These are phyloP conservation scores for Geotrichum bryndzae DNA, from an alignment of 1,139 yeast species.

Conservation along the genomic window DNA sequence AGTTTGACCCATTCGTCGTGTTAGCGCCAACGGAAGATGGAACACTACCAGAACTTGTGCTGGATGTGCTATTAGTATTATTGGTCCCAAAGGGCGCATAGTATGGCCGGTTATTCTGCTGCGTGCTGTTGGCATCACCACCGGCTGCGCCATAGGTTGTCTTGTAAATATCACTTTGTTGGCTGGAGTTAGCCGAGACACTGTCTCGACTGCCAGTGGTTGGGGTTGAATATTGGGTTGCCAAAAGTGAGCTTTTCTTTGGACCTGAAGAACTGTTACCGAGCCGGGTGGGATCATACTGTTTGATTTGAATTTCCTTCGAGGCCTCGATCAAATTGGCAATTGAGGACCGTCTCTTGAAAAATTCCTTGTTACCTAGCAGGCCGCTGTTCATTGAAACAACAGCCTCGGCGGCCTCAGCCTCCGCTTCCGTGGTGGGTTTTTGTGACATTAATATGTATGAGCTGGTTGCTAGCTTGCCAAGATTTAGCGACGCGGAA, in stretches of 20 bases:
- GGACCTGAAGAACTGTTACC: not conserved
- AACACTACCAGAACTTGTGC: not conserved
- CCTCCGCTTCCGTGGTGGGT: constrained; percentile 14
- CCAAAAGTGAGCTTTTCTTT: not conserved
- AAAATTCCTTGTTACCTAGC: not conserved
- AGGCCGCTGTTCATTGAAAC: constrained; percentile 16
- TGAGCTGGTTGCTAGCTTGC: not conserved
- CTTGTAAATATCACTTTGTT: constrained; percentile 5
- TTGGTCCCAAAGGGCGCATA: not conserved
- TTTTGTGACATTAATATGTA: not conserved
- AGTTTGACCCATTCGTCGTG: not conserved
- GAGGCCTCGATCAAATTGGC: constrained; percentile 18
- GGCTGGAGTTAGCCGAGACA: not conserved
- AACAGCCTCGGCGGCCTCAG: constrained; percentile 19
- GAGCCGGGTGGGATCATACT: not conserved
- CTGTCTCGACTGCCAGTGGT: not conserved
- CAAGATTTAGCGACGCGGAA: not conserved
- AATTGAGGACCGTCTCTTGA: constrained; percentile 5
- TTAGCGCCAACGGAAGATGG: not conserved
- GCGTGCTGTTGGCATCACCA: constrained; percentile 2
- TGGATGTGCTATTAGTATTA: not conserved
- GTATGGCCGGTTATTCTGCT: not conserved
- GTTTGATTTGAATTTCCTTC: constrained; percentile 5
- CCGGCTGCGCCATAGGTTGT: constrained; percentile 9
- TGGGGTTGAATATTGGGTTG: not conserved